Conservation (phyloP, 1,284 basidiomycete species). For the Singerocomus inundabilis region DNA sequence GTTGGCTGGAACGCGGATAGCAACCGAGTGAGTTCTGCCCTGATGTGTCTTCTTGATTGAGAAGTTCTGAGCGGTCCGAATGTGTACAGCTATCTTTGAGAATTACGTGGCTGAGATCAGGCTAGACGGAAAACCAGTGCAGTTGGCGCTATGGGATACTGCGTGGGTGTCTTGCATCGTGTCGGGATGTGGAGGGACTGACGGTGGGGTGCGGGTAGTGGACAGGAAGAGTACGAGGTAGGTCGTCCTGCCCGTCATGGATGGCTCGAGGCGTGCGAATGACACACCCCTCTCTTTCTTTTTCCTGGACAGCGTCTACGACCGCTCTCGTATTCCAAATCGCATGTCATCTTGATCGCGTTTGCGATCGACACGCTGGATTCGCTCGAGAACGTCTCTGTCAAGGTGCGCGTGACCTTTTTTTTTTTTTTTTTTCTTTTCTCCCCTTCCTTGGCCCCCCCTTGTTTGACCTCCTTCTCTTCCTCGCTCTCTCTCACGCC, state of each 20-base stretch:
- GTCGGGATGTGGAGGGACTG: slow-evolving; percentile 4
- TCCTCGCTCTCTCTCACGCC: neutral
- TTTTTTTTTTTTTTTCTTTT: too few relatives aligned
- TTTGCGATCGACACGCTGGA: slow-evolving; percentile 97
- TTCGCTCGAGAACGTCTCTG: slow-evolving; percentile 92
- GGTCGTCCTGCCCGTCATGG: slow-evolving; percentile 14
- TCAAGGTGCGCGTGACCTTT: slow-evolving; percentile 58
- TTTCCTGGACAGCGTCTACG: slow-evolving; percentile 69
- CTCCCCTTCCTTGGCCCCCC: neutral
- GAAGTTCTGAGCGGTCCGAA: neutral
- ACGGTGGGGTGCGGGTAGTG: slow-evolving; percentile 44
- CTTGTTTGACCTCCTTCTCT: neutral
- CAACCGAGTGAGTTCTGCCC: slow-evolving; percentile 51
- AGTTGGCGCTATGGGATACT: slow-evolving; percentile 96
- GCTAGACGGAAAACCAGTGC: slow-evolving; percentile 94
- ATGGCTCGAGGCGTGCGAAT: neutral
- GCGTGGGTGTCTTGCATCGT: slow-evolving; percentile 47
- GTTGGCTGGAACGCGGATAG: slow-evolving; percentile 28
- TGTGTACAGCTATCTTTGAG: slow-evolving; percentile 80
- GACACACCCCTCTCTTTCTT: neutral
- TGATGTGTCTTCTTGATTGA: slow-evolving; percentile 1
- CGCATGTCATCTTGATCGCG: slow-evolving; percentile 97
- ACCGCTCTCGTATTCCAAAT: slow-evolving; percentile 96
- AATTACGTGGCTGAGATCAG: slow-evolving; percentile 99
- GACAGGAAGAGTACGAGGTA: slow-evolving; percentile 93